These are phyloP conservation scores for Tremella mesenterica DNA, from an alignment of 768 basidiomycete species.

Conservation along the genomic window DNA sequence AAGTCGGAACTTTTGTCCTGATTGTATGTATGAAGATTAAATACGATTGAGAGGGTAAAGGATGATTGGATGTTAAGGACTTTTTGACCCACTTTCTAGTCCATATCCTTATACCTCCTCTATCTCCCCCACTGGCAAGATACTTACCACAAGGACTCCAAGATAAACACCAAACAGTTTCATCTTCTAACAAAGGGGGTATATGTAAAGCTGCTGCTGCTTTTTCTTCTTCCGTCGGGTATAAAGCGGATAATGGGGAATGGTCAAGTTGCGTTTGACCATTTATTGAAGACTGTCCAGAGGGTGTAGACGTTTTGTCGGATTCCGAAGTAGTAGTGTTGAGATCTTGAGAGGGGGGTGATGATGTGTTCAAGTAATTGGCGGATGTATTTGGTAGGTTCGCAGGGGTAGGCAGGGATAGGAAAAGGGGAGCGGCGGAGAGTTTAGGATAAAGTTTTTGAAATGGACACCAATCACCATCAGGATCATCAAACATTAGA, in stretches of 20 bases:
- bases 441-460: constrained; percentile 53
- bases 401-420: constrained; percentile 7
- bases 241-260: background rate
- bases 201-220: constrained; percentile 21
- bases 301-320: background rate
- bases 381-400: background rate
- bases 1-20: too few species aligned
- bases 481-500: constrained; percentile 83
- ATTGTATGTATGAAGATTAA: too few species aligned
- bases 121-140: constrained; percentile 80
- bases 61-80: background rate
- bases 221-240: constrained; percentile 10
- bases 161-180: constrained; percentile 82
- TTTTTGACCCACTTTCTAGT: constrained; percentile 47
- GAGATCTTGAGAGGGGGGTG: constrained; percentile 4
- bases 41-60: background rate
- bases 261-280: too few species aligned
- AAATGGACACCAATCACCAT: constrained; percentile 88
- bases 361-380: background rate
- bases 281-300: background rate
- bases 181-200: constrained; percentile 41
- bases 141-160: constrained; percentile 69
- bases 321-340: background rate
- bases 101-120: constrained; percentile 78
- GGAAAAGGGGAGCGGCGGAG: constrained; percentile 17